A percentile compares a stretch with the other conserved stretches of the same genome.
Evolutionary conservation across 163 green algal genomes (phyloP).

Genomic region (Scenedesmus sp.): DNA sequence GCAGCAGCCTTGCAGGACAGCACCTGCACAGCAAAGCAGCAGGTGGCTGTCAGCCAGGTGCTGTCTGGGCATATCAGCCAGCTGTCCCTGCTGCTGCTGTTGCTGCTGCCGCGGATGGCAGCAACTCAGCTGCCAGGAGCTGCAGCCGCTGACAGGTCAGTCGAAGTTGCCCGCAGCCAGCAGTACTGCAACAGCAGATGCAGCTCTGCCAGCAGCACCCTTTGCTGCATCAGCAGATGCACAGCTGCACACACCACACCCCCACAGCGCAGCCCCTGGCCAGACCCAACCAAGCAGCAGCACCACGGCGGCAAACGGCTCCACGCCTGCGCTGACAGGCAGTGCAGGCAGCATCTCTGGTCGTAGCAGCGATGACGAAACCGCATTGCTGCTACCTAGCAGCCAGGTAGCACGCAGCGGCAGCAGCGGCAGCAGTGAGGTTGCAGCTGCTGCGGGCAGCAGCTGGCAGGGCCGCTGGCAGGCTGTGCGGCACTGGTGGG

Average conservation of each 20-base stretch:
- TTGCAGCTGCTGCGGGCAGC: background rate
- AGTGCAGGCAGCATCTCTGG: slow-evolving; percentile 1
- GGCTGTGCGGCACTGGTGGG: background rate
- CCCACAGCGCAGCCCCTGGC: background rate
- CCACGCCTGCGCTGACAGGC: background rate
- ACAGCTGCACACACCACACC: background rate
- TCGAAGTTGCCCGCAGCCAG: background rate
- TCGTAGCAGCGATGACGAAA: background rate
- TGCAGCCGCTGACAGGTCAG: background rate
- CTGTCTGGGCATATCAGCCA: background rate
- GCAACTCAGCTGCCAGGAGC: background rate
- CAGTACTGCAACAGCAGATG: background rate
- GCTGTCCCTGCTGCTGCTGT: background rate
- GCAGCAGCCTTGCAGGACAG: background rate
- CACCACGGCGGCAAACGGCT: background rate
- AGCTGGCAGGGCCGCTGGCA: background rate
- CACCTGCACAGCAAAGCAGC: background rate
- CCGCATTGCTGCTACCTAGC: background rate
- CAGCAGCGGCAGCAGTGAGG: slow-evolving; percentile 23
- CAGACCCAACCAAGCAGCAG: background rate
- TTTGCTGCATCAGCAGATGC: background rate
- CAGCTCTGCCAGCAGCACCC: background rate
- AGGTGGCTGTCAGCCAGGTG: background rate
- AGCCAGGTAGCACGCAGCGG: background rate
- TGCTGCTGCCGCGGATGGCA: background rate